A percentile compares a stretch with the other conserved stretches of the same genome.
Evolutionary conservation across 1,284 basidiomycete genomes (phyloP).

Genomic region (Leccinum huronense): DNA sequence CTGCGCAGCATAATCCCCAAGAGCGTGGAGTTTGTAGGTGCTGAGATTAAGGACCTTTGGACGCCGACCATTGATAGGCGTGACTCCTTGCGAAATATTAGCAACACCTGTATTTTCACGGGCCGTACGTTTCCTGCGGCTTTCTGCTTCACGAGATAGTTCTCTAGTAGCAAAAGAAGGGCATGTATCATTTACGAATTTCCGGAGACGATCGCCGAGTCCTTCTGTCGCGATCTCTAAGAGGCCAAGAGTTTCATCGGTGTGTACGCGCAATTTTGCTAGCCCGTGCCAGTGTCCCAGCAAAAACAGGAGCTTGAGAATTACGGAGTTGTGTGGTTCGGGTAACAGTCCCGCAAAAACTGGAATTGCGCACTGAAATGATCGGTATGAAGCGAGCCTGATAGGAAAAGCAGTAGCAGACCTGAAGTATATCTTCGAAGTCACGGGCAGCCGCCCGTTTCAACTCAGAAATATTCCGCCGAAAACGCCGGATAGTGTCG

Average conservation of each 20-base stretch:
- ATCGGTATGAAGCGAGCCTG: no score
- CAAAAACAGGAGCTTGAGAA: not conserved
- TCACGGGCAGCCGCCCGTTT: no score
- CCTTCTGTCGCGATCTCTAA: not conserved
- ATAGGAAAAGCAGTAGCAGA: not conserved
- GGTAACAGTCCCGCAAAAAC: not conserved
- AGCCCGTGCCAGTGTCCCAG: not conserved
- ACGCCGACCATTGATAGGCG: not conserved
- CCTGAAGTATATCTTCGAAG: no score
- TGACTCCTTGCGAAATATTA: not conserved
- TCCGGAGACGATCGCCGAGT: not conserved
- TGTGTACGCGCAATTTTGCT: not conserved
- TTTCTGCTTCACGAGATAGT: not conserved
- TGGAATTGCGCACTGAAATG: not conserved
- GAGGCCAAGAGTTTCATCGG: not conserved
- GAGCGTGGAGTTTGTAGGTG: not conserved
- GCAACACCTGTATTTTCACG: not conserved
- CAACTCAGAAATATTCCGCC: no score
- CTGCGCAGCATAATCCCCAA: not conserved
- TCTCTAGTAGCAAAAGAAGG: not conserved
- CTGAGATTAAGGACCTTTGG: not conserved
- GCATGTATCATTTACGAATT: not conserved
- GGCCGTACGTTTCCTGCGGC: not conserved
- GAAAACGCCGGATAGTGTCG: no score
- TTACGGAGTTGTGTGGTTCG: not conserved